Base-by-base conservation (phyloP, 1,284 basidiomycete genomes). In the Ceratobasidium sp. region DNA sequence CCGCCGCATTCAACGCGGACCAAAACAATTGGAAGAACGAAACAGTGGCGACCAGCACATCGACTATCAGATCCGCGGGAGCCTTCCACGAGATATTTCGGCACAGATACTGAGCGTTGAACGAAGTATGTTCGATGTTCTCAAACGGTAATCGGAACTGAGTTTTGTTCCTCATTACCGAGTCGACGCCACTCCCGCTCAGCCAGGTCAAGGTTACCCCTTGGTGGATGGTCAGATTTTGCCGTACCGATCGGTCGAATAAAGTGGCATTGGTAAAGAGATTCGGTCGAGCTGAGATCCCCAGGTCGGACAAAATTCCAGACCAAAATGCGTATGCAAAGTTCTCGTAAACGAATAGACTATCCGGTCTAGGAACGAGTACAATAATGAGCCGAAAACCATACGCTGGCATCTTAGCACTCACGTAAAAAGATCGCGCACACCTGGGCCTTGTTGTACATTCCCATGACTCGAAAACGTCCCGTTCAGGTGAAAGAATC, bases 311-410 rank as follows among this genome's bases (percentile, higher is more conserved):
- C 7, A 70, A 52, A n/a, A 70, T 23, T 33, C 26, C 52, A 9
- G 68, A 56, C 52, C 52, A 70, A 33, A 70, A 28, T 20, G 44
- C 40, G 15, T 46, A 46, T 7, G 38, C 33, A 42, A 23, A 70
- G 52, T 70, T 70, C 65, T 66, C 65, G 28, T 62, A 62, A 62
- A 40, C 38, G 38, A 42, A 62, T 42, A 42, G 17, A 28, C 59
- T 62, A n/a, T 62, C 33, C 40, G 6, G 17, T n/a, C 38, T 62
- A 13, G 40, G 40, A 42, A 62, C 59, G 9, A 62, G 15, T 20
- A 62, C 5, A 3, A 61, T 26, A 26, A 20, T 54, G 12, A 50
- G 48, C 33, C 33, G 33, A 33, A 33, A 33, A 33, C 33, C 33
- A 33, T 33, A 33, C 33, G 33, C 4, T 33, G 33, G 33, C 33